These are phyloP conservation scores for Exserohilum turcica DNA, from an alignment of 2,329 filamentous ascomycete genomes.

Conservation along the genomic window DNA sequence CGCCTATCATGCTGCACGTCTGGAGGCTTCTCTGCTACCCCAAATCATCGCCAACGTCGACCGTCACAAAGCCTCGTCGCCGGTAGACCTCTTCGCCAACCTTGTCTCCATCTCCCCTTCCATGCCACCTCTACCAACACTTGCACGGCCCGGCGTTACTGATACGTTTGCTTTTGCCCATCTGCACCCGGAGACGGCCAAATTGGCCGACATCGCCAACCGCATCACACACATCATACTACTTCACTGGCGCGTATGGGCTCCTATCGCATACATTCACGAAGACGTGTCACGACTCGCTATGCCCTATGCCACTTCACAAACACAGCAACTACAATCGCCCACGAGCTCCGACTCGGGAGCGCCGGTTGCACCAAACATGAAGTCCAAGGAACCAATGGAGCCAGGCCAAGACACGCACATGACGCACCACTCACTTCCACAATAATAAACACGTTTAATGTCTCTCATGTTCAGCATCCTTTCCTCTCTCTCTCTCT, in stretches of 20 bases:
- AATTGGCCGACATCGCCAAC: constrained; percentile 70
- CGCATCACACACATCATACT: constrained; percentile 82
- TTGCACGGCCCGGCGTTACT: constrained; percentile 27
- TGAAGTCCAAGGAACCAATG: neutral
- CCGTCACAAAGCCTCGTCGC: constrained; percentile 44
- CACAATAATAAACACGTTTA: neutral
- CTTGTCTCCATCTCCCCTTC: constrained; percentile 39
- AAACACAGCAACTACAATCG: neutral
- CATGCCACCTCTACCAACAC: constrained; percentile 9
- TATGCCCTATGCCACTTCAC: neutral
- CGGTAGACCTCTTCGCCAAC: constrained; percentile 53
- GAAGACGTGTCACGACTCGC: constrained; percentile 16
- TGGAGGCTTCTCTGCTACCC: constrained; percentile 33
- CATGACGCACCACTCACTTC: constrained; percentile 1
- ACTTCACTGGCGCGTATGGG: constrained; percentile 91
- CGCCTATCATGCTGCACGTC: constrained; percentile 39
- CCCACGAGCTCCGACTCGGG: neutral
- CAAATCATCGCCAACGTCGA: constrained; percentile 35
- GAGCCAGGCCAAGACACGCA: constrained; percentile 1
- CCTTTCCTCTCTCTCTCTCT: neutral
- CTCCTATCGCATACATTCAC: constrained; percentile 68
- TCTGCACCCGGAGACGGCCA: constrained; percentile 28
- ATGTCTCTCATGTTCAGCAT: neutral
- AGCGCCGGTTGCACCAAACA: neutral
- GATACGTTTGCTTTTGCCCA: constrained; percentile 28